phyloP scores from a whole-genome alignment of 768 basidiomycete genomes.

The Boletus patriciae region DNA sequence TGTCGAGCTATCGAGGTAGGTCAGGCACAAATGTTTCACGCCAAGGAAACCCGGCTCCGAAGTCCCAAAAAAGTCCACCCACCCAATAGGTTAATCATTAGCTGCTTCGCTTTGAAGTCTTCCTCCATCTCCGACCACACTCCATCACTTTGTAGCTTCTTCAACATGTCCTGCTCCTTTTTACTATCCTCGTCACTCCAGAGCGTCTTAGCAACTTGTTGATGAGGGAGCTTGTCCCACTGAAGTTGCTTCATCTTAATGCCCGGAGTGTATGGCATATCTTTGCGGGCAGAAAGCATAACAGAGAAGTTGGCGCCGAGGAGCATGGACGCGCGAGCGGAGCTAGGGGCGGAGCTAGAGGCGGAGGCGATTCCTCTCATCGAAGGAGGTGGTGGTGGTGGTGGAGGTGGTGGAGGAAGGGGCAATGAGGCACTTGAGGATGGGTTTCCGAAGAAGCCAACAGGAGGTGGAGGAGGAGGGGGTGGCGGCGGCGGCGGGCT shows the following conservation, averaged over 20 bases:
- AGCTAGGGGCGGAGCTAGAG: constrained; percentile 42
- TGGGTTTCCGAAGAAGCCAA: constrained; percentile 32
- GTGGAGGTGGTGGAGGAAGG: constrained; percentile 40
- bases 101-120: constrained; percentile 94
- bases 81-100: constrained; percentile 90
- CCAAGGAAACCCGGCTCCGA: neutral
- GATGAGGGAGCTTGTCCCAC: constrained; percentile 97
- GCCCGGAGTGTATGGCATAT: constrained; percentile 78
- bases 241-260: constrained; percentile 98
- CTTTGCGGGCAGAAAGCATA: constrained; percentile 70
- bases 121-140: constrained; percentile 97
- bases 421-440: constrained; percentile 25
- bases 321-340: constrained; percentile 60
- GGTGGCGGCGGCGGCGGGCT: constrained; percentile 35
- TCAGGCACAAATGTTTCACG: constrained; percentile 5
- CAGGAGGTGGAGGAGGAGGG: constrained; percentile 38
- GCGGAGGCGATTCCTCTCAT: constrained; percentile 34
- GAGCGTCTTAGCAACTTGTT: constrained; percentile 79
- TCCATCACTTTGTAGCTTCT: constrained; percentile 79
- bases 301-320: constrained; percentile 57
- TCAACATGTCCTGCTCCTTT: constrained; percentile 77
- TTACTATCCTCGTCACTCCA: constrained; percentile 71
- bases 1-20: constrained; percentile 57
- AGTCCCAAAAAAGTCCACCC: constrained; percentile 15
- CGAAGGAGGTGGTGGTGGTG: constrained; percentile 17